Base-by-base conservation (phyloP, 768 basidiomycete genomes). In the Podaxis carcinomalis region DNA sequence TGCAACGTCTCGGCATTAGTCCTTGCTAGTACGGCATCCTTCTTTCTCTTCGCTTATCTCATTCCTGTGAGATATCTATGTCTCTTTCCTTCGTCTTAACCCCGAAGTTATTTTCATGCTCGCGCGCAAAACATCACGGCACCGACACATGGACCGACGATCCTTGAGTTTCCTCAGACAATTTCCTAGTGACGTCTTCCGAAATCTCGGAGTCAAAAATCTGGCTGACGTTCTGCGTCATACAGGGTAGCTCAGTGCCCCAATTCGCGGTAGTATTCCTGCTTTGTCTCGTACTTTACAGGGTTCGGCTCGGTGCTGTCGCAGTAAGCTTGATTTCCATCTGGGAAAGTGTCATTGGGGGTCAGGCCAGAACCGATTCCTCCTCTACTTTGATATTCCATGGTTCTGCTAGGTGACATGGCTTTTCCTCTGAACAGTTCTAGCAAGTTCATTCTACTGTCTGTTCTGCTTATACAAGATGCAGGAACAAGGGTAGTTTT, bases 351-450 rank as follows among this genome's bases (percentile, higher is more conserved):
- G 5, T 28, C 19, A 3, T 46, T 54, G 25, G 56, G 27, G 51
- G 28, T n/a, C 51, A 27, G 58, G 7, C 32, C 14, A 59, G 83
- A 80, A 79, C 80, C 9, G 80, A 80, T 32, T 82, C 81, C 68
- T 80, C 81, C 62, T 80, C 82, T 46, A 78, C 78, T 5, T 64
- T 82, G 63, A 74, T 81, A 25, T 82, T 77, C 64, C 74, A 82
- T 25, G 79, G 83, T 61, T 76, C 78, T 35, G 80, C 80, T 7
- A 83, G 82, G 82, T 80, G 57, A 5, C 32, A 32, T 32, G 72
- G 39, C 21, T 46, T 6, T 50, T 49, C 19, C n/a, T 7, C n/a
- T 9, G 42, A 9, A 9, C 14, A 7, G 42, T 44, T 44, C n/a
- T 16, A 19, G 19, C 9, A 6, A 7, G 19, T n/a, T 6, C 42